Conservation (phyloP, 805 yeast genomes). For the Saturnispora silvae region DNA sequence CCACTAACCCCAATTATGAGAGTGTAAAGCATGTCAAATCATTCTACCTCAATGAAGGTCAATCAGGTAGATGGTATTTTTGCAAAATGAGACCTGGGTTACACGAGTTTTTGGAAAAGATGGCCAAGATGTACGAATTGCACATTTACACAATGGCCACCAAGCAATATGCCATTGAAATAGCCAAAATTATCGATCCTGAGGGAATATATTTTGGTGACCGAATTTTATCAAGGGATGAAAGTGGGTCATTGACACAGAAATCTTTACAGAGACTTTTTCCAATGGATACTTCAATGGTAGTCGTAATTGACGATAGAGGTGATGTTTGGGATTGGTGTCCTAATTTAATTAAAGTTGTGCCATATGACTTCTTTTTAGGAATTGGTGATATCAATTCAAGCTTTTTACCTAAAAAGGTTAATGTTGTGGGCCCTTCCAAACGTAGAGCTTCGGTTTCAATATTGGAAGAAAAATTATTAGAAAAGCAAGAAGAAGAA, state of each 20-base stretch:
- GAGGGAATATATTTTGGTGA: slow-evolving; percentile 80
- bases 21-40: slow-evolving; percentile 73
- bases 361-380: slow-evolving; percentile 91
- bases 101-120: slow-evolving; percentile 53
- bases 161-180: slow-evolving; percentile 78
- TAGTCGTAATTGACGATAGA: slow-evolving; percentile 90
- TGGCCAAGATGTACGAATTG: slow-evolving; percentile 65
- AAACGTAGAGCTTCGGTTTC: slow-evolving; percentile 50
- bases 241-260: slow-evolving; percentile 84
- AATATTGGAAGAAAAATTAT: slow-evolving; percentile 36
- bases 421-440: slow-evolving; percentile 47
- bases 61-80: slow-evolving; percentile 73
- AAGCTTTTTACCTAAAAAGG: slow-evolving; percentile 78
- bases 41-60: slow-evolving; percentile 71
- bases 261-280: slow-evolving; percentile 80
- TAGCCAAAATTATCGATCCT: slow-evolving; percentile 89
- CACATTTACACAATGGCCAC: slow-evolving; percentile 99
- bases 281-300: slow-evolving; percentile 96
- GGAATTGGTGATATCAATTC: slow-evolving; percentile 97
- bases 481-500: neutral
- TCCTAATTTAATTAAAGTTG: slow-evolving; percentile 78
- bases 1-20: slow-evolving; percentile 72
- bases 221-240: slow-evolving; percentile 85
- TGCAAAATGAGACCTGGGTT: slow-evolving; percentile 90
- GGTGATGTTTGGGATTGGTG: slow-evolving; percentile 99